Base-by-base conservation (phyloP, 2,329 filamentous ascomycete genomes). In the Botryotinia calthae region DNA sequence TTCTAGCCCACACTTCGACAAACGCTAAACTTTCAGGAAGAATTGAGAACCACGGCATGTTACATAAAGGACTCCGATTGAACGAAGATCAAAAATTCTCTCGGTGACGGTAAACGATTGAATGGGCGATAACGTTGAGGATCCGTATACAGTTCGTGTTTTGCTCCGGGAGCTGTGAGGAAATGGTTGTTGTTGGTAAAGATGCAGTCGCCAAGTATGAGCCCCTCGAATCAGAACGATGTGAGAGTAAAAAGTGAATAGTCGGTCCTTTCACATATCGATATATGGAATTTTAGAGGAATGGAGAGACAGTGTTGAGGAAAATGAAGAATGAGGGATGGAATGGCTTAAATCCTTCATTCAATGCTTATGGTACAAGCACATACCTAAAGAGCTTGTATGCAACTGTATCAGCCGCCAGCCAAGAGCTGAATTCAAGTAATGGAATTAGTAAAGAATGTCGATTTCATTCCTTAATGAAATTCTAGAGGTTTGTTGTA, bases 1-100 rank as follows among this genome's bases (percentile, higher is more conserved):
- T 85, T 63, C 86, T 86, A 73, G 88, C 83, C 89, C 89, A 91
- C 69, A 84, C 86, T 80, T 92, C 90, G 70, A 91, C 80, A 56
- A 84, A 83, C 59, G 83, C 85, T 71, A 91, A 83, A 72, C 86
- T 83, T 28, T 85, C 83, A 1, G 90, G 90, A 48, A 92, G 85
- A 73, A 92, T 86, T 2, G 90, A 91, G 76, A 89, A 88, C 84
- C 88, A 86, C 62, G 87, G 86, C 90, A 92, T 92, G 14, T 58
- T 62, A n/a, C n/a, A 28, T 56, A 31, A 3, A 22, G 25, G 37
- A 14, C 28, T 56, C 34, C 18, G 18, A 67, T 6, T 16, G 40
- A 56, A 12, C 18, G 18, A 22, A 28, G 28, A 31, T 22, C n/a
- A n/a, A 31, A 9, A 31, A 22, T 0, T 31, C 34, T 34, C 25